Base-by-base conservation (phyloP, 257 asterid genomes). In the Capsicum chinense region DNA sequence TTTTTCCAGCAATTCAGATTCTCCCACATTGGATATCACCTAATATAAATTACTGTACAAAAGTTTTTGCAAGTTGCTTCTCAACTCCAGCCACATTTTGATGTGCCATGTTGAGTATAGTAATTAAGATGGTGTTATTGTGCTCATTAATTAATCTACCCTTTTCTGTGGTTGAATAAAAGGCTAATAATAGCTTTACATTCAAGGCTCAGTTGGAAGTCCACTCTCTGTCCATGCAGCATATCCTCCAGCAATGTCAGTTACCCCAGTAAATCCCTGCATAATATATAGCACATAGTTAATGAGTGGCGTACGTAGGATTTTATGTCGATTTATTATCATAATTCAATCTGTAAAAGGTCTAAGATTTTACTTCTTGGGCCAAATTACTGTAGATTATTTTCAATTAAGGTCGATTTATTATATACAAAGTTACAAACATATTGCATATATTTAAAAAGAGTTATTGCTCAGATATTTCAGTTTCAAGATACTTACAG, bases 221-320 rank as follows among this genome's bases (percentile, higher is more conserved):
- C 91, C 92, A 86, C 81, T 91, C 85, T 88, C 85, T 14, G 86
- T 79, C 98, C 98, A 94, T 79, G 94, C 93, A 54, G 91, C 93
- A 80, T 93, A 94, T 76, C 98, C 98, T 33, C 98, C 98, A 9
- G 98, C 95, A 82, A 93, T 92, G 86, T 94, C 97, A 5, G 95
- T 93, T 54, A 94, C 83, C 15, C 95, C 95, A 54, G 90, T 90
- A 84, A 92, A 94, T 26, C 98, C 98, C 98, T 94, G 87, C 57
- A 86, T 66, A 56, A 26, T 6, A 69, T 12, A 14, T 26, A 0
- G 21, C 47, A 52, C 0, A 17, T 1, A 52, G 7, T 26, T 15
- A 69, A 4, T 2, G 0, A 68, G 76, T 47, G 8, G 80, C 1
- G n/a, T 9, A 73, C 10, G 8, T 1, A 17, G 15, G 4, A 71